Base-by-base conservation (phyloP, 306 rosid genomes). In the Quercus suber region DNA sequence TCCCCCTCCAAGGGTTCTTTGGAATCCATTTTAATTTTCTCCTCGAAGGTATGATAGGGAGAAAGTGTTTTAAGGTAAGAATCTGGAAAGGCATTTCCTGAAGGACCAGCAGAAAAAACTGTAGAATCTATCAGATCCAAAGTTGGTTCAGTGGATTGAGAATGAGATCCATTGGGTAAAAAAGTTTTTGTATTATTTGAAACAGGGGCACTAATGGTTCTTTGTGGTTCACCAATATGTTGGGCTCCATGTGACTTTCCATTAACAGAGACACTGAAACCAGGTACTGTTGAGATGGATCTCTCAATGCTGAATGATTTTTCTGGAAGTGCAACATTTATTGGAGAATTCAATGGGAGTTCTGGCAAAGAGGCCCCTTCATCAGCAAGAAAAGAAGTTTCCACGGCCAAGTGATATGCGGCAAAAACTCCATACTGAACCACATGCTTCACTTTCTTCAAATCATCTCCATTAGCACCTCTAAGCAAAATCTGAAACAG, bases 331-430 rank as follows among this genome's bases (percentile, higher is more conserved):
- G 92, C 88, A 83, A 93, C 95, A n/a, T 89, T 82, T 76, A 90
- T 78, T 71, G 90, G 90, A 83, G 94, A 84, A 81, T 88, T 87
- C 59, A 92, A 82, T 20, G 93, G 96, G 77, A 93, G 82, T 81
- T 91, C 99, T 28, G 99, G 99, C 79, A 96, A 73, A 73, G 96
- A 86, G 73, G 94, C 99, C 79, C 99, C 98, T 89, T 96, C 99
- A 52, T 96, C 98, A 52, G 99, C 99, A 77, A 96, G 99, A 85
- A 96, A 96, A 75, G 97, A 96, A 60, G 97, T 93, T 91, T 96
- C 99, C 88, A 96, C 23, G 78, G 97, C 98, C 87, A 96, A 92
- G 83, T 96, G 98, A 88, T 93, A 96, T 30, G 99, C 99, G 35
- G 99, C 99, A 82, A 96, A 96, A 84, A 93, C 86, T 83, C 94